Evolutionary conservation across 2,329 filamentous ascomycete genomes (phyloP).

Genomic region (Colletotrichum salicis): DNA sequence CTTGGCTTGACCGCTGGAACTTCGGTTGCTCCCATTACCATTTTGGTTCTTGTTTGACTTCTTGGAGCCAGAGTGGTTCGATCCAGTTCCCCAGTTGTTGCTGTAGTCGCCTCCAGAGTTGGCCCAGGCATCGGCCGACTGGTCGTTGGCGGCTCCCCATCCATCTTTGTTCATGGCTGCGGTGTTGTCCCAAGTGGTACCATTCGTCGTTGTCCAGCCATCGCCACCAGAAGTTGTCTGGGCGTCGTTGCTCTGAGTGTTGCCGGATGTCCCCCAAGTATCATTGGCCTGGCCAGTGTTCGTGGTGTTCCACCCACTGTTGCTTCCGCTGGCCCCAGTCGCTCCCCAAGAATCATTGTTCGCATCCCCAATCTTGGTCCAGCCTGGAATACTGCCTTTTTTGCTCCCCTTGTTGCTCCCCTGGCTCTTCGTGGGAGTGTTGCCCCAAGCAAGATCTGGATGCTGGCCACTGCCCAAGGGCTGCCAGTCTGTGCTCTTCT

Average conservation of each 20-base stretch:
- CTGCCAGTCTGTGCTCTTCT: constrained; percentile 20
- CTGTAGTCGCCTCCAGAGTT: constrained; percentile 11
- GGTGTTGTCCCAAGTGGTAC: constrained; percentile 6
- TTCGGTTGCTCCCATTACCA: constrained; percentile 13
- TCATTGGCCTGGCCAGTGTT: constrained; percentile 32
- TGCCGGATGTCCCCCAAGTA: constrained; percentile 7
- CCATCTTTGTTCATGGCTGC: background rate
- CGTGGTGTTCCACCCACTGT: constrained; percentile 26
- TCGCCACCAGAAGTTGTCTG: constrained; percentile 15
- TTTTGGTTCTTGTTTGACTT: constrained; percentile 20
- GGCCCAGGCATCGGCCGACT: constrained; percentile 6
- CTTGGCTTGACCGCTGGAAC: constrained; percentile 10
- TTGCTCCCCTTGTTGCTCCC: constrained; percentile 11
- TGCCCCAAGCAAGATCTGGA: constrained; percentile 25
- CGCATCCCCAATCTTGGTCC: constrained; percentile 8
- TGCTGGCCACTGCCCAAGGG: constrained; percentile 24
- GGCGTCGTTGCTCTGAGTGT: constrained; percentile 6
- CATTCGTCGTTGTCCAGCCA: constrained; percentile 9
- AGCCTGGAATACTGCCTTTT: constrained; percentile 3
- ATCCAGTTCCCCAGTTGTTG: constrained; percentile 21
- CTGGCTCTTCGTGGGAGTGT: constrained; percentile 3
- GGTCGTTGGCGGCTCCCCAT: constrained; percentile 7
- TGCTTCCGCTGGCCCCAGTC: constrained; percentile 23
- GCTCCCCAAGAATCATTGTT: constrained; percentile 23
- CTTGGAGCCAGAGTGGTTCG: constrained; percentile 29